These are phyloP conservation scores for Tetracladium marchalianum DNA, from an alignment of 495 filamentous ascomycete species.

Conservation along the genomic window DNA sequence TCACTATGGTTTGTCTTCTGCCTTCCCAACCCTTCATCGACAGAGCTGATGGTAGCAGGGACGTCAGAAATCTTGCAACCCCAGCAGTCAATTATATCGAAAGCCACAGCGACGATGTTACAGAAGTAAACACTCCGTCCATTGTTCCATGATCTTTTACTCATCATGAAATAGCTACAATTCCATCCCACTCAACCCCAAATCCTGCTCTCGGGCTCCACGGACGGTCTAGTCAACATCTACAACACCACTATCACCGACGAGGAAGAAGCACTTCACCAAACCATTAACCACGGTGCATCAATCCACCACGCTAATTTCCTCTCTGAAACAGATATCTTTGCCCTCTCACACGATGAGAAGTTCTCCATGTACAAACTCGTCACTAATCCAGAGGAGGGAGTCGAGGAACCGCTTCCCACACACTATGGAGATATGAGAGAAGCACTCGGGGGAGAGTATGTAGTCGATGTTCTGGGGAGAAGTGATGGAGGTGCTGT, in stretches of 20 bases:
- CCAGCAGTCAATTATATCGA: slow-evolving; percentile 57
- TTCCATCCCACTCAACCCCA: slow-evolving; percentile 56
- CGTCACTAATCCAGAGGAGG: slow-evolving; percentile 46
- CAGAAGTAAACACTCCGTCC: slow-evolving; percentile 47
- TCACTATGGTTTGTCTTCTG: slow-evolving; percentile 51
- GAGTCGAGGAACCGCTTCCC: slow-evolving; percentile 39
- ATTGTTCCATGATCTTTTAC: neutral
- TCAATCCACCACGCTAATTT: slow-evolving; percentile 84
- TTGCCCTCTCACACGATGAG: slow-evolving; percentile 72
- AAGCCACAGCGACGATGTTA: slow-evolving; percentile 88
- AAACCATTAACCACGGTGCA: slow-evolving; percentile 76
- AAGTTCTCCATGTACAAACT: slow-evolving; percentile 64
- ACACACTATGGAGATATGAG: slow-evolving; percentile 70
- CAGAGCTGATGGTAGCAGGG: slow-evolving; percentile 11
- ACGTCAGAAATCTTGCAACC: slow-evolving; percentile 16
- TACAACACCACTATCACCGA: slow-evolving; percentile 66
- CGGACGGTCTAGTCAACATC: slow-evolving; percentile 84
- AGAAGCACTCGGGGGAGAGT: slow-evolving; percentile 62
- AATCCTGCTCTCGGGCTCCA: slow-evolving; percentile 74
- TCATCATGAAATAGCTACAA: slow-evolving; percentile 39
- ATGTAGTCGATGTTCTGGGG: slow-evolving; percentile 62
- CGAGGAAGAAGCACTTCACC: slow-evolving; percentile 77
- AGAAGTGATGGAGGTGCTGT: slow-evolving; percentile 46
- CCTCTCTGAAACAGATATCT: slow-evolving; percentile 56
- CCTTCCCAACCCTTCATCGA: neutral